Evolutionary conservation across 2,329 filamentous ascomycete species (phyloP), one percentile per base, ranked within the genome.

Genomic region (Dothideomycetes sp.): DNA sequence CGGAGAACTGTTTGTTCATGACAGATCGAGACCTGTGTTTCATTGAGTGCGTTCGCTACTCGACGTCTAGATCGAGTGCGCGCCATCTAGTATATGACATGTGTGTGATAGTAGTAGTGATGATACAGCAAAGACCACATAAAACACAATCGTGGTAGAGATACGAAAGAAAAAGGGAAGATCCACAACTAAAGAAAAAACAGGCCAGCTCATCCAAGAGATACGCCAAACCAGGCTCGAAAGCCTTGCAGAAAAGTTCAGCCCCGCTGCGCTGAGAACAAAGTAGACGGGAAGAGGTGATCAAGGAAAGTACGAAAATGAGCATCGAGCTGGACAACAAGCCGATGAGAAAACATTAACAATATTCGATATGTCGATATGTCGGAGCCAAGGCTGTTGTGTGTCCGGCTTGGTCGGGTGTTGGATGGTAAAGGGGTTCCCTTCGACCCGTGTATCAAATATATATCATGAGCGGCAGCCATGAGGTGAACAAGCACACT

Each of bases 91-190:
- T 39, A 38, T 19, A 36, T 30, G 41, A 33, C 25, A 32, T 43
- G 33, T 33, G 22, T 23, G 37, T n/a, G n/a, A n/a, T n/a, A n/a
- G n/a, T n/a, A n/a, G n/a, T n/a, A 19, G 40, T 44, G 41, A 35
- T 30, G 24, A 45, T 46, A 46, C 44, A n/a, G n/a, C n/a, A 44
- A 37, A 37, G 31, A 44, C 32, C 41, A 31, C 36, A 41, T 36
- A 23, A 34, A n/a, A n/a, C 29, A 44, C 31, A 29, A 25, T 40
- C 41, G 22, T 34, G 12, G 20, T 15, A 42, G 9, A 25, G 37
- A 35, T 37, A n/a, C n/a, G n/a, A 35, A 37, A 16, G 23, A 41
- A 34, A 37, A 31, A 12, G 8, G 16, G n/a, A 29, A 36, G 9
- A 39, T 19, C 20, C 25, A 36, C 36, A 30, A 30, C 24, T 23